These are phyloP conservation scores for Solanum infundibuliforme DNA, from an alignment of 257 asterid species.

Conservation along the genomic window DNA sequence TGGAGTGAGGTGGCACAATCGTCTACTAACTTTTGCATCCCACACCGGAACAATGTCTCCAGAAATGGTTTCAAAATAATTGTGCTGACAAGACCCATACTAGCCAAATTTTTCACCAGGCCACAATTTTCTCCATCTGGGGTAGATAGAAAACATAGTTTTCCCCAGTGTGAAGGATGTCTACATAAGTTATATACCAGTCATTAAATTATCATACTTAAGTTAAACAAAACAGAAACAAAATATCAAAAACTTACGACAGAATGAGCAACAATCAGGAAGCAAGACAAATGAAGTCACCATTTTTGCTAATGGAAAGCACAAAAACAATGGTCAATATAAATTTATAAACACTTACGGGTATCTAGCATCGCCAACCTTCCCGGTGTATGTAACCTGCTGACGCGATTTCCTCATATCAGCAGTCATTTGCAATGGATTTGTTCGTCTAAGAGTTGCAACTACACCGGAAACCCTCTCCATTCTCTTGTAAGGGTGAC, in stretches of 20 bases:
- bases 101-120: conserved; percentile 78
- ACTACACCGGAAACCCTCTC: conserved; percentile 82
- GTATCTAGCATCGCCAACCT: conserved; percentile 93
- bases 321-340: neutral
- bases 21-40: conserved; percentile 59
- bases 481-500: conserved; percentile 80
- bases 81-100: conserved; percentile 81
- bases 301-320: neutral
- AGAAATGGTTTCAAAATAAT: conserved; percentile 31
- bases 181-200: conserved; percentile 30
- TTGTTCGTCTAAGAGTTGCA: conserved; percentile 81
- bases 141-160: conserved; percentile 81
- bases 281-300: neutral
- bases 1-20: conserved; percentile 29
- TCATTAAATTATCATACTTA: neutral
- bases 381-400: conserved; percentile 79
- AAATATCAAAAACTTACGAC: neutral
- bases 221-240: neutral
- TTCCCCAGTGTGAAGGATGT: conserved; percentile 98
- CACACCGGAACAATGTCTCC: conserved; percentile 43
- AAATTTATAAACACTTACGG: conserved; percentile 47
- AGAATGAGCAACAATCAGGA: neutral
- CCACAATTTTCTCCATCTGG: conserved; percentile 99
- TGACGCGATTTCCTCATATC: conserved; percentile 94
- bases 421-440: conserved; percentile 71